These are phyloP conservation scores for Syncephalastrum sp. DNA, from an alignment of 371 early-diverging fungal species.

Conservation along the genomic window DNA sequence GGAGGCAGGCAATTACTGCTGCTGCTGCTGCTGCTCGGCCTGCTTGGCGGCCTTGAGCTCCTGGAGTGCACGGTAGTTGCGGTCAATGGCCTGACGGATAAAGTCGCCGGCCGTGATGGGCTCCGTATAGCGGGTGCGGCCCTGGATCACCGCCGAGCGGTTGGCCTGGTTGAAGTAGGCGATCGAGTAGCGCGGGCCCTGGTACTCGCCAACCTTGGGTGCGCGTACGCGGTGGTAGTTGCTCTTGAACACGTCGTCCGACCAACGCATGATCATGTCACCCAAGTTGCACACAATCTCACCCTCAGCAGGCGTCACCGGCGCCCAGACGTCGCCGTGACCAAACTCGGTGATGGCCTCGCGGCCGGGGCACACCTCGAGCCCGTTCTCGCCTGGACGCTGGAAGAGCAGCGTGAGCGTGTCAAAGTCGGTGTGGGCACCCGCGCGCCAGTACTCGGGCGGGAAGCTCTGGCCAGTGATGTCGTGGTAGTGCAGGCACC, in stretches of 20 bases:
- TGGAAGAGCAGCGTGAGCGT: constrained; percentile 32
- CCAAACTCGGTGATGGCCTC: constrained; percentile 31
- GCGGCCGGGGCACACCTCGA: constrained; percentile 35
- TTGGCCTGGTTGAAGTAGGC: constrained; percentile 39
- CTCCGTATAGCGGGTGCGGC: constrained; percentile 27
- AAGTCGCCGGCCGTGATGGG: constrained; percentile 35
- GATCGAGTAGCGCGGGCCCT: constrained; percentile 36
- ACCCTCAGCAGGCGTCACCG: constrained; percentile 26
- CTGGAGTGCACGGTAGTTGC: constrained; percentile 30
- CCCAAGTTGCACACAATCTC: constrained; percentile 41
- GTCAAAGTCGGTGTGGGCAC: constrained; percentile 37
- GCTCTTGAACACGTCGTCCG: constrained; percentile 29
- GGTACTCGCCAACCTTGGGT: constrained; percentile 32
- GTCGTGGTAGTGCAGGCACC: constrained; percentile 34
- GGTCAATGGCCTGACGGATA: constrained; percentile 28
- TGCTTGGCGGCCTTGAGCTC: constrained; percentile 18
- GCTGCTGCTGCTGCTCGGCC: constrained; percentile 9
- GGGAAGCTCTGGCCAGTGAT: constrained; percentile 30
- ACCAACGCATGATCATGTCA: constrained; percentile 40
- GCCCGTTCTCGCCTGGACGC: constrained; percentile 26
- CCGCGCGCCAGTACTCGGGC: constrained; percentile 39
- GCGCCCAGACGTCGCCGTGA: constrained; percentile 29
- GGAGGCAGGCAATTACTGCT: neutral
- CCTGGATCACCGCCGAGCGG: constrained; percentile 34
- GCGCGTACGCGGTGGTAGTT: constrained; percentile 35